These are phyloP conservation scores for Citeromyces siamensis DNA, from an alignment of 1,139 yeast genomes.

Conservation along the genomic window DNA sequence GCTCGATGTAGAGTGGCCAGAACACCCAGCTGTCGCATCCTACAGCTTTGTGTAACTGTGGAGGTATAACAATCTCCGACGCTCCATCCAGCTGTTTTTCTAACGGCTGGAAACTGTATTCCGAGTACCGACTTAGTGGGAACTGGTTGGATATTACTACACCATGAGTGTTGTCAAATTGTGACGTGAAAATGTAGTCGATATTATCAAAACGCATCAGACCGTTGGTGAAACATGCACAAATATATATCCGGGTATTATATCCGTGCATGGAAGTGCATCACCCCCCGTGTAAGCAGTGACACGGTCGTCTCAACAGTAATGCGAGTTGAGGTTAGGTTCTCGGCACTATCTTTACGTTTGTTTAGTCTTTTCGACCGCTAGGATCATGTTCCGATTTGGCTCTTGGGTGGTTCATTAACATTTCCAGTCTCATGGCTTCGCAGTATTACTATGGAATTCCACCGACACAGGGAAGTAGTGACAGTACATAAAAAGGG, in stretches of 20 bases:
- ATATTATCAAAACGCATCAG: slow-evolving; percentile 5
- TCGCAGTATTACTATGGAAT: no score
- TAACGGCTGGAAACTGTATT: slow-evolving; percentile 35
- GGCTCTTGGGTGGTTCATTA: no score
- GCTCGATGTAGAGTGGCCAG: slow-evolving; percentile 28
- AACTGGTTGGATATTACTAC: slow-evolving; percentile 35
- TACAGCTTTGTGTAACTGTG: slow-evolving; percentile 22
- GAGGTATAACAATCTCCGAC: slow-evolving; percentile 14
- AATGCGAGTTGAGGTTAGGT: no score
- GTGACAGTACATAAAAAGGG: no score
- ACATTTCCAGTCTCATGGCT: no score
- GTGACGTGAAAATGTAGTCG: slow-evolving; percentile 37
- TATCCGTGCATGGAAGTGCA: background rate
- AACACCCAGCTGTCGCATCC: slow-evolving; percentile 34
- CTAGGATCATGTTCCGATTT: no score
- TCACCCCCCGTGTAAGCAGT: no score
- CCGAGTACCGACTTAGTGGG: slow-evolving; percentile 21
- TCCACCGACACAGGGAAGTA: no score
- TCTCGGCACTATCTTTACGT: no score
- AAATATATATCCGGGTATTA: background rate
- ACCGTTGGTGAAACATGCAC: slow-evolving; percentile 7
- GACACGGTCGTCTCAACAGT: no score
- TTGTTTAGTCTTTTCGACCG: no score
- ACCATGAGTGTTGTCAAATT: slow-evolving; percentile 48
- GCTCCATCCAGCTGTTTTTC: slow-evolving; percentile 38